Conservation (phyloP, 2,329 filamentous ascomycete species). For the Neonectria punicea region DNA sequence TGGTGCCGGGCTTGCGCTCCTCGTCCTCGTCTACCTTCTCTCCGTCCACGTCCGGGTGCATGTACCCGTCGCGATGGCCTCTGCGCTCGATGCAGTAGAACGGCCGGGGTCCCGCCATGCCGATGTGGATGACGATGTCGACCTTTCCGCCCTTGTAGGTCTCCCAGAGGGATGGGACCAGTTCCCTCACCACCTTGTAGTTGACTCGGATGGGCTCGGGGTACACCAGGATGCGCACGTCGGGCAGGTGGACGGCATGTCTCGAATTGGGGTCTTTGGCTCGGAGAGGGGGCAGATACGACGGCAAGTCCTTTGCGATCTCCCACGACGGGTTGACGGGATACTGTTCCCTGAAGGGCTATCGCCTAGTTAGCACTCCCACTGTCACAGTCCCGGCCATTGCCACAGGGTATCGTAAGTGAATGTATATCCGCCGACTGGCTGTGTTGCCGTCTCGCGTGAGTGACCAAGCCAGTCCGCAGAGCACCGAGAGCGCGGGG, state of each 20-base stretch:
- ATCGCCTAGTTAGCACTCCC: conserved; percentile 28
- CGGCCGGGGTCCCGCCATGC: conserved; percentile 75
- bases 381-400: too few relatives aligned
- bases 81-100: conserved; percentile 77
- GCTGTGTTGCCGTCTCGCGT: conserved; percentile 19
- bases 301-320: conserved; percentile 76
- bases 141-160: conserved; percentile 53
- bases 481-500: conserved; percentile 11
- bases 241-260: conserved; percentile 46
- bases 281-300: conserved; percentile 65
- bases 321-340: conserved; percentile 84
- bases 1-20: conserved; percentile 58
- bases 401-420: background rate
- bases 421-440: background rate
- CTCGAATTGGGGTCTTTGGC: conserved; percentile 52
- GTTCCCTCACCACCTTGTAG: conserved; percentile 72
- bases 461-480: conserved; percentile 23
- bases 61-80: conserved; percentile 78
- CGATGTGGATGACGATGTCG: conserved; percentile 80
- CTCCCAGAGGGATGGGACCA: conserved; percentile 73
- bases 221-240: conserved; percentile 72
- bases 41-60: conserved; percentile 75
- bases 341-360: conserved; percentile 81
- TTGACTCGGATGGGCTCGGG: conserved; percentile 75
- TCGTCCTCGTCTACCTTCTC: conserved; percentile 63